Percentiles rank a stretch among this genome's conserved stretches.
phyloP scores from a whole-genome alignment of 148 eudicot species.

The Pouteria glomerata region DNA sequence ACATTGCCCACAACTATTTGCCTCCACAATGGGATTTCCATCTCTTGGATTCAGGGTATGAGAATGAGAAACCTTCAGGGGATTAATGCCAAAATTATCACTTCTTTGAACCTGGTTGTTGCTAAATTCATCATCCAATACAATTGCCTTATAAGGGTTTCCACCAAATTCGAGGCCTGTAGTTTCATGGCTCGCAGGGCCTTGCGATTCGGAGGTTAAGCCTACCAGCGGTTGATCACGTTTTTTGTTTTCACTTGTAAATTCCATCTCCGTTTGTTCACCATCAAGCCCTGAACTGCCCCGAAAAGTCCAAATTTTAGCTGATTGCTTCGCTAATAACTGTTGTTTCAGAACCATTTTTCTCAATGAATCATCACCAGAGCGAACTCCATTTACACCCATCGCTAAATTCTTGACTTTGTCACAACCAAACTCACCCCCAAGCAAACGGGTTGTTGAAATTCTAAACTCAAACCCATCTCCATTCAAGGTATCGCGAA shows the following conservation, averaged over 20 bases:
- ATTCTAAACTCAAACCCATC: neutral
- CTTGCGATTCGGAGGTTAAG: constrained; percentile 4
- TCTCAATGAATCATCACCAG: constrained; percentile 8
- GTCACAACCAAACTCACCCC: neutral
- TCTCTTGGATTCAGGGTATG: neutral
- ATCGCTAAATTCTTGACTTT: neutral
- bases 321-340: neutral
- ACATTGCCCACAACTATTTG: neutral
- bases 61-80: neutral
- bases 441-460: too few species aligned
- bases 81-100: neutral
- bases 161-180: constrained; percentile 4
- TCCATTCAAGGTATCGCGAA: neutral
- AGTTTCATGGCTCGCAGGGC: neutral
- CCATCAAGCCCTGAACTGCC: neutral
- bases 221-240: neutral
- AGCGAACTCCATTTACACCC: neutral
- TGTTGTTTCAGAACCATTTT: constrained; percentile 4
- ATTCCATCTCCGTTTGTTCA: constrained; percentile 5
- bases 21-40: neutral
- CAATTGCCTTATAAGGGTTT: neutral
- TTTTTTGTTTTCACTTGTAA: neutral
- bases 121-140: neutral
- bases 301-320: neutral
- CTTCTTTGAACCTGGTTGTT: neutral